Evolutionary conservation across 1,139 yeast genomes (phyloP).

Genomic region (Ogataea hybrid): DNA sequence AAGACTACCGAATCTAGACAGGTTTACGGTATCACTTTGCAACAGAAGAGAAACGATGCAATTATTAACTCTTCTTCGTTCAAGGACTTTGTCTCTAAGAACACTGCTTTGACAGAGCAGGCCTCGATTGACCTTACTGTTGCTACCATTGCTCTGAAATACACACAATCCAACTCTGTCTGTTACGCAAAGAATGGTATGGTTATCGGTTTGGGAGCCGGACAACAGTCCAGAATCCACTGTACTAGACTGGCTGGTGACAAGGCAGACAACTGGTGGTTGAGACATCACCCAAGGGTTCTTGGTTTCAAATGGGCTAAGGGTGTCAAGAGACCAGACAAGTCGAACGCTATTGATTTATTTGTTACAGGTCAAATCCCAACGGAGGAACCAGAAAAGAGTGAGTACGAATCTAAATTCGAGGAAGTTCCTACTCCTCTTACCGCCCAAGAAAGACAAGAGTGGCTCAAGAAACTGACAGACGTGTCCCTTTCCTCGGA

Average conservation of each 20-base stretch:
- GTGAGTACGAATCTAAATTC: constrained; percentile 89
- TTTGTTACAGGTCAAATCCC: constrained; percentile 92
- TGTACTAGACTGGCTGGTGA: constrained; percentile 99
- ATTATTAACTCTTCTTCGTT: constrained; percentile 84
- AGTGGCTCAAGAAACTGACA: constrained; percentile 76
- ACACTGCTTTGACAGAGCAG: constrained; percentile 85
- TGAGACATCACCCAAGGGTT: constrained; percentile 96
- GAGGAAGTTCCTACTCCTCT: constrained; percentile 80
- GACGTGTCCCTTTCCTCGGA: constrained; percentile 93
- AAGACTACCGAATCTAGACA: constrained; percentile 83
- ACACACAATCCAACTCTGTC: constrained; percentile 97
- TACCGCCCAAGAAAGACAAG: constrained; percentile 77
- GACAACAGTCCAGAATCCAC: constrained; percentile 98
- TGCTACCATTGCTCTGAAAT: constrained; percentile 94
- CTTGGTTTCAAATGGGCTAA: constrained; percentile 94
- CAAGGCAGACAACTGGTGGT: constrained; percentile 99
- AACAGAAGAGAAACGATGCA: constrained; percentile 97
- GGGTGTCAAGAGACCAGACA: constrained; percentile 98
- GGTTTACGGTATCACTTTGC: constrained; percentile 92
- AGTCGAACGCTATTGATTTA: constrained; percentile 95
- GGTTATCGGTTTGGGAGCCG: constrained; percentile 99
- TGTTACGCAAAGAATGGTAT: constrained; percentile 98
- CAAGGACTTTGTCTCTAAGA: constrained; percentile 86
- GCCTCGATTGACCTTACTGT: constrained; percentile 92
- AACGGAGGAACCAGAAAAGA: constrained; percentile 84